These are phyloP conservation scores for Nidularia pulvinata DNA, from an alignment of 768 basidiomycete genomes.

Conservation along the genomic window DNA sequence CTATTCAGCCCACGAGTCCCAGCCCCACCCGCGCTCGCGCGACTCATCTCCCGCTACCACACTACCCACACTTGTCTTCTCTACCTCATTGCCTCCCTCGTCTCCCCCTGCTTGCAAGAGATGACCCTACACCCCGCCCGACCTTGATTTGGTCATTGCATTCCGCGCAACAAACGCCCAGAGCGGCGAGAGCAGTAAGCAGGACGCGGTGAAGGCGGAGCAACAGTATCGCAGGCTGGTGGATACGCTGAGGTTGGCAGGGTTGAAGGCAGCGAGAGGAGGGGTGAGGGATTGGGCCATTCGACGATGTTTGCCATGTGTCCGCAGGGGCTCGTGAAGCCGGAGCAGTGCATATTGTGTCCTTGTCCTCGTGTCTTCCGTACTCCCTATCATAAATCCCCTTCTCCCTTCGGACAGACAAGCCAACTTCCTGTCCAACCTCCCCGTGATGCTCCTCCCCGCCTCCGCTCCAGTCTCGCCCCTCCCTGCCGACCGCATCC, in stretches of 20 bases:
- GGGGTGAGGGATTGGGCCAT: slow-evolving; percentile 77
- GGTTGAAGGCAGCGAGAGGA: slow-evolving; percentile 69
- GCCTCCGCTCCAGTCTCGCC: slow-evolving; percentile 37
- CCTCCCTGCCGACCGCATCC: slow-evolving; percentile 77
- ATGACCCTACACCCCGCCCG: too few relatives aligned
- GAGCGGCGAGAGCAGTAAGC: slow-evolving; percentile 46
- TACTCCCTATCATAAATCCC: background rate
- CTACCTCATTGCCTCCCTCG: too few relatives aligned
- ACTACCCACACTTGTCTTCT: too few relatives aligned
- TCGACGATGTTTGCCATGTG: slow-evolving; percentile 78
- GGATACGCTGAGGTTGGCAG: slow-evolving; percentile 56
- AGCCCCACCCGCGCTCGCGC: too few relatives aligned
- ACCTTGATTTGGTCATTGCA: slow-evolving; percentile 64
- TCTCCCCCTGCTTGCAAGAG: too few relatives aligned
- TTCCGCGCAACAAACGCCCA: slow-evolving; percentile 56
- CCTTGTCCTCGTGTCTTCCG: background rate
- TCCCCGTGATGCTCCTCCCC: slow-evolving; percentile 57
- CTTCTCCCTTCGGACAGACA: slow-evolving; percentile 36
- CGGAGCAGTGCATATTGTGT: slow-evolving; percentile 62
- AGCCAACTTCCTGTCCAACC: slow-evolving; percentile 75
- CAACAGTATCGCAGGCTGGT: slow-evolving; percentile 70
- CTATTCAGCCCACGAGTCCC: too few relatives aligned
- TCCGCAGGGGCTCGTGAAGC: slow-evolving; percentile 61
- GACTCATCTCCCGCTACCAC: too few relatives aligned
- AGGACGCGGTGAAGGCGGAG: slow-evolving; percentile 63